Conservation (phyloP, 805 yeast species). For the Jamesozyma lodderae region DNA sequence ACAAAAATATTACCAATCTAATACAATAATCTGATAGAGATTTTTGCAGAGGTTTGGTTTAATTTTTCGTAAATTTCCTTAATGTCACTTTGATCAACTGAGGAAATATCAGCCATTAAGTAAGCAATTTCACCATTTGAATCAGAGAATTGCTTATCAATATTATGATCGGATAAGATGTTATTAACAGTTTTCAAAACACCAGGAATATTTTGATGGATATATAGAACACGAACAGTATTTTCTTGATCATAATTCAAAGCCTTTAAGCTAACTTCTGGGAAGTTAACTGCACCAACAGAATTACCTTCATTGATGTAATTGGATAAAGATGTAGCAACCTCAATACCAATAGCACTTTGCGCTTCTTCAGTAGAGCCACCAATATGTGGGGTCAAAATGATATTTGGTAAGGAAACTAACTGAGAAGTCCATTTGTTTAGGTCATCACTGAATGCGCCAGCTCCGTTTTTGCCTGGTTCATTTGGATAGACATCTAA, state of each 20-base stretch:
- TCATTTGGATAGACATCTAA: slow-evolving; percentile 94
- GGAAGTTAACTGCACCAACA: slow-evolving; percentile 95
- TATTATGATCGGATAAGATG: slow-evolving; percentile 87
- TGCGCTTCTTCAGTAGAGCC: slow-evolving; percentile 99
- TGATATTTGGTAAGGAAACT: slow-evolving; percentile 72
- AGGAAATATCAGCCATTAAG: slow-evolving; percentile 93
- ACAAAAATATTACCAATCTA: slow-evolving; percentile 28
- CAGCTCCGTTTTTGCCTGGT: slow-evolving; percentile 94
- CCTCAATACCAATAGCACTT: slow-evolving; percentile 94
- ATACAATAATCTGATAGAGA: slow-evolving; percentile 83
- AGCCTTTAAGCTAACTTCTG: slow-evolving; percentile 88
- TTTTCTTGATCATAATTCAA: slow-evolving; percentile 79
- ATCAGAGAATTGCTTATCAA: slow-evolving; percentile 97
- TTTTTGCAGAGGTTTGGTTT: slow-evolving; percentile 82
- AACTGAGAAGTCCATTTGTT: slow-evolving; percentile 82
- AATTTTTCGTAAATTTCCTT: slow-evolving; percentile 75
- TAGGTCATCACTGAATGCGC: slow-evolving; percentile 59
- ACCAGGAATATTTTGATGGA: slow-evolving; percentile 98
- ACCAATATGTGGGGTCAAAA: slow-evolving; percentile 95
- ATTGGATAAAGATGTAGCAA: slow-evolving; percentile 72
- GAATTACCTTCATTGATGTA: slow-evolving; percentile 95
- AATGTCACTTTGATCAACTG: slow-evolving; percentile 74
- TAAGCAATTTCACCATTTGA: slow-evolving; percentile 94
- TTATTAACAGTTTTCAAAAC: slow-evolving; percentile 95
- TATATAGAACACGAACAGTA: slow-evolving; percentile 86